These are phyloP conservation scores for Colletotrichum sp. DNA, from an alignment of 2,329 filamentous ascomycete genomes.

Conservation along the genomic window DNA sequence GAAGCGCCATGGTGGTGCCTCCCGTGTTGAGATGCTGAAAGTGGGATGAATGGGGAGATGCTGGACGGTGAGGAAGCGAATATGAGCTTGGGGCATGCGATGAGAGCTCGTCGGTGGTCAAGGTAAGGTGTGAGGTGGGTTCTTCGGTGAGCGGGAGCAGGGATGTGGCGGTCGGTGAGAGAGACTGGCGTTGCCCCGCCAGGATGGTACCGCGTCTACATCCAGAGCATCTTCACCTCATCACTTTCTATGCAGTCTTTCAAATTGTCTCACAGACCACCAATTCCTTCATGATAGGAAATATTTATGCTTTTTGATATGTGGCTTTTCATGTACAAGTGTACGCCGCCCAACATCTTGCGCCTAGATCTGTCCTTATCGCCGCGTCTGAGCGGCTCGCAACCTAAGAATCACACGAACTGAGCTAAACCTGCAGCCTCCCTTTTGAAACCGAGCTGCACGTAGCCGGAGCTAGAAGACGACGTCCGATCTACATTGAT, in stretches of 20 bases:
- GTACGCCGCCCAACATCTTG: neutral
- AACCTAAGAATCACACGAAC: neutral
- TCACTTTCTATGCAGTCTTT: neutral
- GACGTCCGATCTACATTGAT: neutral
- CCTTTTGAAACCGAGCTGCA: neutral
- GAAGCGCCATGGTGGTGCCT: constrained; percentile 57
- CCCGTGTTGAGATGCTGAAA: neutral
- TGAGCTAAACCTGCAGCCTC: constrained; percentile 1
- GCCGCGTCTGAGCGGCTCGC: neutral
- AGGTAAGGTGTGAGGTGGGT: constrained; percentile 6
- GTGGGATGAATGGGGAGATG: neutral
- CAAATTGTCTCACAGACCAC: neutral
- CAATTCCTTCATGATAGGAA: too few species aligned
- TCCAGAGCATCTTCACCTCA: neutral
- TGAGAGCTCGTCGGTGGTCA: neutral
- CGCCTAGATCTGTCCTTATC: neutral
- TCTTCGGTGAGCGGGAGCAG: neutral
- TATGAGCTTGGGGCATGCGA: neutral
- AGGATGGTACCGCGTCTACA: neutral
- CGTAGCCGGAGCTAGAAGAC: neutral
- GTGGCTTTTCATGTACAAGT: neutral
- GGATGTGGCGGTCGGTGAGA: constrained; percentile 5
- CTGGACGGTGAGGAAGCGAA: neutral
- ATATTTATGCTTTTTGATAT: neutral
- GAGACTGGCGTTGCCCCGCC: neutral